Base-by-base conservation (phyloP, 1,139 yeast species). In the Debaryomycetaceae sp. region DNA sequence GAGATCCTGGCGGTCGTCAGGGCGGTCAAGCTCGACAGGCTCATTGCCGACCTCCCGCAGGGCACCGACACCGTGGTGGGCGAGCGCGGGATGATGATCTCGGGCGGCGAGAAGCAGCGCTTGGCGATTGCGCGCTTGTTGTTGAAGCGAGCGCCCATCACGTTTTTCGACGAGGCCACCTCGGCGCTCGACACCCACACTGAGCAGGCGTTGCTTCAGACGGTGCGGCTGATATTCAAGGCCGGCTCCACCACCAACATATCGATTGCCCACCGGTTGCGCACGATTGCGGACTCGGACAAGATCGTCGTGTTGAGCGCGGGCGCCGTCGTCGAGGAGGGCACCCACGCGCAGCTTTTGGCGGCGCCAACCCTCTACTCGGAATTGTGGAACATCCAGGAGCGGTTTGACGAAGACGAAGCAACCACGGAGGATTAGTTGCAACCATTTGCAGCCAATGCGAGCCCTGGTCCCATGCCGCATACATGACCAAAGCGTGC, bases 71-170 rank as follows among this genome's bases (percentile, higher is more conserved):
- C 98, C 0, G 67, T 84, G 34, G 98, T 91, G n/a, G 99, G 99
- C 30, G 99, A 93, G 56, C 67, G 99, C 45, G 98, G 99, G 15
- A 71, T 91, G 72, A 91, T 91, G 98, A 88, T 91, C 29, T 86
- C 96, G 8, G 98, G 99, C 10, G 99, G 99, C 35, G 98, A 91
- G 55, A 89, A 93, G 53, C 99, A 91, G 56, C 68, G 99, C 40
- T 65, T 91, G 33, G 98, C 98, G 0, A 86, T 91, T 45, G 93
- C 96, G 1, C 68, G 99, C 43, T 75, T 91, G 13, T 58, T 91
- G 28, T 61, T 91, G 44, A 93, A 93, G 57, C 69, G 75, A 40
- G 78, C 97, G 0, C 93, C 94, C 11, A 85, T 93, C 33, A 83
- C 94, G 38, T 91, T 93, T 53, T 88, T 91, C 43, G 98, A 93